Percentiles rank a stretch among this genome's conserved stretches.
These are phyloP conservation scores for Pelargonium citronellum DNA, from an alignment of 441 rosid genomes.

Conservation along the genomic window DNA sequence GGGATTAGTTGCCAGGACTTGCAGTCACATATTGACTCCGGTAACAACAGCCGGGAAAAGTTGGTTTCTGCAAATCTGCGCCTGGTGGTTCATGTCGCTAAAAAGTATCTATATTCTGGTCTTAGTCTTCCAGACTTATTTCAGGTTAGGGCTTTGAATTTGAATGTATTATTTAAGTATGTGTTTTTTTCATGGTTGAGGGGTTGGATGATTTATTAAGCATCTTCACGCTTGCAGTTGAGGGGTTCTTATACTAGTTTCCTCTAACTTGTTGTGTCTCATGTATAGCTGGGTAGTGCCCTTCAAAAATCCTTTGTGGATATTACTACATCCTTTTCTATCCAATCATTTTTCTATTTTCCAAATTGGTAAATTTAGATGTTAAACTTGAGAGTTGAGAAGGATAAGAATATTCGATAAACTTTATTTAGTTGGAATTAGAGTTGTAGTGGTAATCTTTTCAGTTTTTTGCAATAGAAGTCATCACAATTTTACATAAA, in stretches of 20 bases:
- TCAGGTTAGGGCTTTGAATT: conserved; percentile 46
- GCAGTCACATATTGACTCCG: conserved; percentile 51
- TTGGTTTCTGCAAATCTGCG: conserved; percentile 65
- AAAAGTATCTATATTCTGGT: conserved; percentile 71
- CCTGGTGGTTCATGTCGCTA: conserved; percentile 78
- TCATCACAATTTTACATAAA: not conserved
- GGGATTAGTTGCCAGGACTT: conserved; percentile 48
- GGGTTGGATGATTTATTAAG: not conserved
- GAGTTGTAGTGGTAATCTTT: not conserved
- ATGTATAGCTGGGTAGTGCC: not conserved
- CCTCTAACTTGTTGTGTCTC: not conserved
- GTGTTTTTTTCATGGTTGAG: not conserved
- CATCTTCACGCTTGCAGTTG: conserved; percentile 5
- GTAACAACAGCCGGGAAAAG: conserved; percentile 55
- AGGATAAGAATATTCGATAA: not conserved
- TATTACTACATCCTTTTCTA: not conserved
- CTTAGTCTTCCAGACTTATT: conserved; percentile 66
- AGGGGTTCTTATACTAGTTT: not conserved
- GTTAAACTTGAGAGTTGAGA: not conserved
- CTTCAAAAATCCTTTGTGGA: not conserved
- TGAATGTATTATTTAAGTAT: not conserved
- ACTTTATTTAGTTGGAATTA: not conserved
- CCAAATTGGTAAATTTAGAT: not conserved
- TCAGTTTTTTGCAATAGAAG: not conserved
- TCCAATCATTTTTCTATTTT: not conserved